Base-by-base conservation (phyloP, 345 rosid species). In the Ricinus communis region DNA sequence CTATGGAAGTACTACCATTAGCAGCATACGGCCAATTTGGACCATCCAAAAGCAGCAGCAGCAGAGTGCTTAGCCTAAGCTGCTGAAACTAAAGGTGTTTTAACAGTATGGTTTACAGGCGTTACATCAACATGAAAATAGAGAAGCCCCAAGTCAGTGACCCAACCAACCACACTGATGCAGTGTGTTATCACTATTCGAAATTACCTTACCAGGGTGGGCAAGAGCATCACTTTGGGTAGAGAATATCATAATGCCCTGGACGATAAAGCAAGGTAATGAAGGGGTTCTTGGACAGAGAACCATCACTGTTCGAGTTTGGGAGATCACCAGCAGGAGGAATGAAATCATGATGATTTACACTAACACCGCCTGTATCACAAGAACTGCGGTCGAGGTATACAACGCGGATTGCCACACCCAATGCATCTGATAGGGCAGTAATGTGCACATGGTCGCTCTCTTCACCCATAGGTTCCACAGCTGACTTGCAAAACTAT, bases 381-480 rank as follows among this genome's bases (percentile, higher is more conserved):
- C 97, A 88, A 25, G 96, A 89, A 76, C 98, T 96, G 72, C 98
- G 93, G 69, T 96, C 99, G 69, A 96, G 94, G 81, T 96, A 96
- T 62, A 91, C 87, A 74, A 93, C 91, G 36, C 98, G 88, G 71
- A 96, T 90, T 22, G 99, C 89, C 68, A 95, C 97, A 41, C 97
- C 96, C 69, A 95, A 67, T 33, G 97, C 93, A 71, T 95, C 99
- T 18, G 99, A 92, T 72, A 95, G 80, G 61, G 99, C 97, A 51
- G 90, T 93, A 62, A 96, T 96, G 87, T 96, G 98, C 64, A 96
- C 89, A 78, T 91, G 99, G 74, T 96, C 99, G 50, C 99, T 96
- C 84, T 93, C 98, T 82, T 96, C 99, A 57, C 99, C 98, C 99
- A 96, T 96, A 9, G 99, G 99, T 82, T 96, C 99, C 73, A 96